These are phyloP conservation scores for Sporisorium iseilematis-ciliati DNA, from an alignment of 1,284 basidiomycete species.

Conservation along the genomic window DNA sequence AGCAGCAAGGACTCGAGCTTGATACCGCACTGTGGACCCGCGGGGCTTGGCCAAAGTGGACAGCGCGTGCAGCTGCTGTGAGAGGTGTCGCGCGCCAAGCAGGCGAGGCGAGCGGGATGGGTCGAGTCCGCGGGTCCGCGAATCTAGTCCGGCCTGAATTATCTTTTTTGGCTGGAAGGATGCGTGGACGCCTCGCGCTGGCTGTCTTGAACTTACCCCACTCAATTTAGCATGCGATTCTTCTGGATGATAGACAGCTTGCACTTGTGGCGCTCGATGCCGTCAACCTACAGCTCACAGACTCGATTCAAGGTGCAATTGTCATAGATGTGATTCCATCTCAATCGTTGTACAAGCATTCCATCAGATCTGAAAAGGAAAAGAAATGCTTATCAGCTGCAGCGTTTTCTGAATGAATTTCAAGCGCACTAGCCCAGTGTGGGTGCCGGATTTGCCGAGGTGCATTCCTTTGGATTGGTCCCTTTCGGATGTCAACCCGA, in stretches of 20 bases:
- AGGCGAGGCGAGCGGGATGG: background rate
- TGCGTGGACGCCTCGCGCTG: constrained; percentile 12
- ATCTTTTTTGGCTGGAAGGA: background rate
- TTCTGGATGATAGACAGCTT: too few species aligned
- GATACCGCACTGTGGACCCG: constrained; percentile 7
- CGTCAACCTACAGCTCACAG: background rate
- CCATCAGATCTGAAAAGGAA: background rate
- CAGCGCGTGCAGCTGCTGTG: too few species aligned
- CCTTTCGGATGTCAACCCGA: constrained; percentile 3
- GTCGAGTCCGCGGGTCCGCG: constrained; percentile 29
- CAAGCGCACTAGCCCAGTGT: background rate
- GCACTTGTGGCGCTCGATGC: background rate
- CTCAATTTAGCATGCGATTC: too few species aligned
- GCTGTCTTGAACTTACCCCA: background rate
- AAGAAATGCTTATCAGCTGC: constrained; percentile 1
- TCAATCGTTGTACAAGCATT: too few species aligned
- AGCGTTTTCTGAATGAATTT: background rate
- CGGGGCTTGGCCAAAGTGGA: constrained; percentile 11
- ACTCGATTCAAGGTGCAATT: background rate
- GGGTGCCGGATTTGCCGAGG: constrained; percentile 1
- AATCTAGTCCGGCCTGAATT: constrained; percentile 24
- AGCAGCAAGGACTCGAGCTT: background rate
- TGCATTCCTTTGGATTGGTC: background rate
- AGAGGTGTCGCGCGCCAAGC: background rate
- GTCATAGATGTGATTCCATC: too few species aligned